Percentiles rank a stretch among this genome's conserved stretches.
phyloP scores from a whole-genome alignment of 2,329 filamentous ascomycete species.

The Exophiala sp. region DNA sequence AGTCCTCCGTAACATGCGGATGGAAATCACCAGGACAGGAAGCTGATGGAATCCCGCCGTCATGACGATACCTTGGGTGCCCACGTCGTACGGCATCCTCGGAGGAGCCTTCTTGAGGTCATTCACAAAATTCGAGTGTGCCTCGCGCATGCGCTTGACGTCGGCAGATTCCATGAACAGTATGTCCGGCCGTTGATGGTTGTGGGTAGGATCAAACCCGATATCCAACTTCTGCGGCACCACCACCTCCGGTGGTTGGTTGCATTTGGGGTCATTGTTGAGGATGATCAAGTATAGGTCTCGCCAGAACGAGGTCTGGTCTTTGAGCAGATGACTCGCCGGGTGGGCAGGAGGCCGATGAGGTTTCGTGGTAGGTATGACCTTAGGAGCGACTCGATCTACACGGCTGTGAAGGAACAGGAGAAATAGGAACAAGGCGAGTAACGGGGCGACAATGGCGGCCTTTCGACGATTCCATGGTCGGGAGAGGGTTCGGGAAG shows the following conservation, averaged over 20 bases:
- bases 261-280: slow-evolving; percentile 27
- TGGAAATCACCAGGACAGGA: slow-evolving; percentile 36
- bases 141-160: slow-evolving; percentile 34
- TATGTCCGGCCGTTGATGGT: slow-evolving; percentile 34
- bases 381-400: slow-evolving; percentile 2
- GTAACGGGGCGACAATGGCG: slow-evolving; percentile 11
- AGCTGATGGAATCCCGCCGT: slow-evolving; percentile 36
- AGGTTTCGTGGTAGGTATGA: background rate
- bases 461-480: slow-evolving; percentile 19
- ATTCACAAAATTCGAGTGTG: slow-evolving; percentile 39
- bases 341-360: background rate
- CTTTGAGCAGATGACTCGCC: slow-evolving; percentile 17
- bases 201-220: slow-evolving; percentile 22
- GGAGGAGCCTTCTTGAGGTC: slow-evolving; percentile 27
- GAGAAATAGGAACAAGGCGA: slow-evolving; percentile 16
- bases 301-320: slow-evolving; percentile 26
- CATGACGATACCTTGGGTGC: slow-evolving; percentile 42
- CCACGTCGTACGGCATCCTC: slow-evolving; percentile 31
- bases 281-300: slow-evolving; percentile 23
- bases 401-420: slow-evolving; percentile 18
- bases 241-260: slow-evolving; percentile 23
- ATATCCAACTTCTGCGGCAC: slow-evolving; percentile 27
- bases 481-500: slow-evolving; percentile 1
- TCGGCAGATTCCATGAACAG: slow-evolving; percentile 34
- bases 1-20: slow-evolving; percentile 40